Conservation (phyloP, 2,329 filamentous ascomycete genomes). For the Pestalotiopsis sp. region DNA sequence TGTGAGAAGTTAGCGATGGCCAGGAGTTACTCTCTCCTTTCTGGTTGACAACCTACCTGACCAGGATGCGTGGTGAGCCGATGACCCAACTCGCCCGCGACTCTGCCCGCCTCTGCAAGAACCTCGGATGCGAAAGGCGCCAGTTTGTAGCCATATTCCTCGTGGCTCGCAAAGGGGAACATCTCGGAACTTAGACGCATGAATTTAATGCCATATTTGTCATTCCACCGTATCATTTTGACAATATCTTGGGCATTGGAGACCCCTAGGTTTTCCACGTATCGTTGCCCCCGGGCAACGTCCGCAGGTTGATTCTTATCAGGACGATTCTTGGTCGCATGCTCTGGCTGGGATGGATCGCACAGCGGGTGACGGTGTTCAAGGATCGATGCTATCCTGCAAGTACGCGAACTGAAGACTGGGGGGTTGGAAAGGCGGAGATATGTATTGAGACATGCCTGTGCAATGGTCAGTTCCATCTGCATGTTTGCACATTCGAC, state of each 20-base stretch:
- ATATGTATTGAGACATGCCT: constrained; percentile 93
- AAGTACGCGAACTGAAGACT: constrained; percentile 89
- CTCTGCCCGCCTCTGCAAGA: constrained; percentile 74
- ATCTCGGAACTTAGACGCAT: constrained; percentile 92
- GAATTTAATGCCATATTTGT: constrained; percentile 89
- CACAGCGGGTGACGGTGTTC: constrained; percentile 83
- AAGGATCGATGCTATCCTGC: constrained; percentile 85
- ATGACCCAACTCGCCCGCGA: constrained; percentile 79
- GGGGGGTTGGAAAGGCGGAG: constrained; percentile 79
- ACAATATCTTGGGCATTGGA: constrained; percentile 81
- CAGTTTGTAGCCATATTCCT: constrained; percentile 83
- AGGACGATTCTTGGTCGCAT: constrained; percentile 83
- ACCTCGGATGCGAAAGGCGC: constrained; percentile 80
- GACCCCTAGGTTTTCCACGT: constrained; percentile 76
- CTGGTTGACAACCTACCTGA: constrained; percentile 46
- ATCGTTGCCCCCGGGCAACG: constrained; percentile 67
- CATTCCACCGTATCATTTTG: constrained; percentile 91
- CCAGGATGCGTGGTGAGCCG: constrained; percentile 89
- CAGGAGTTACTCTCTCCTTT: background rate
- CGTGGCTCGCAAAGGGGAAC: constrained; percentile 94
- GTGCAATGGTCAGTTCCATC: constrained; percentile 15
- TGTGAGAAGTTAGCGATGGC: constrained; percentile 31
- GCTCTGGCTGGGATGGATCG: constrained; percentile 76
- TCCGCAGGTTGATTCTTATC: constrained; percentile 73
- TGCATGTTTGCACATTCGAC: background rate